Percentiles rank a stretch among this genome's conserved stretches.
Evolutionary conservation across 2,329 filamentous ascomycete genomes (phyloP).

Genomic region (Fusarium clavum): DNA sequence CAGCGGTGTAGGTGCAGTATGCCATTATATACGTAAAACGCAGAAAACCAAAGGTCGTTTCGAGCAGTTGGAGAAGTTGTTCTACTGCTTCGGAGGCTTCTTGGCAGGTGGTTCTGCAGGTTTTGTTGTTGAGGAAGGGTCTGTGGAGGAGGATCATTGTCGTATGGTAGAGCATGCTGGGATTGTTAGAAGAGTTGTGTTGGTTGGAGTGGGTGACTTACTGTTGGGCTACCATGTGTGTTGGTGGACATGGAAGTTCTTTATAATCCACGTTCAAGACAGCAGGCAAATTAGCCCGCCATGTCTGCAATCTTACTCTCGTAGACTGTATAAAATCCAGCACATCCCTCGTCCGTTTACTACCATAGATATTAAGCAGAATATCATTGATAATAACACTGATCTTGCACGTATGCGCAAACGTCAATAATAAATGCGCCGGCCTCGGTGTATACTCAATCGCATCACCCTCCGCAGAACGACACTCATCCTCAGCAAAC

Average conservation of each 20-base stretch:
- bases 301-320: not conserved
- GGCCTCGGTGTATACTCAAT: not conserved
- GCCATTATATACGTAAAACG: not conserved
- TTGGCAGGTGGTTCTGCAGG: not conserved
- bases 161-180: not conserved
- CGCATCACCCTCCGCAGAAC: not conserved
- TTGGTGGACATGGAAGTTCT: not conserved
- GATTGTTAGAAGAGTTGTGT: fast-evolving
- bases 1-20: slow-evolving; percentile 1
- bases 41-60: not conserved
- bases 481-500: not conserved
- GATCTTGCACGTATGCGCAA: slow-evolving; percentile 4
- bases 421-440: not conserved
- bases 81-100: not conserved
- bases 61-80: not conserved
- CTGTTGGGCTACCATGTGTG: slow-evolving; percentile 7
- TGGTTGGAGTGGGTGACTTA: not conserved
- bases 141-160: not conserved
- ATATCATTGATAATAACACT: slow-evolving; percentile 1
- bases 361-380: not conserved
- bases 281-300: not conserved
- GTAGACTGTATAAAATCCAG: not conserved
- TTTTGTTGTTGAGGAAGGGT: not conserved
- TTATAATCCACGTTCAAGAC: not conserved
- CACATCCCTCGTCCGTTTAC: not conserved